Evolutionary conservation across 441 rosid species (phyloP).

Genomic region (Aquilaria agallochum): DNA sequence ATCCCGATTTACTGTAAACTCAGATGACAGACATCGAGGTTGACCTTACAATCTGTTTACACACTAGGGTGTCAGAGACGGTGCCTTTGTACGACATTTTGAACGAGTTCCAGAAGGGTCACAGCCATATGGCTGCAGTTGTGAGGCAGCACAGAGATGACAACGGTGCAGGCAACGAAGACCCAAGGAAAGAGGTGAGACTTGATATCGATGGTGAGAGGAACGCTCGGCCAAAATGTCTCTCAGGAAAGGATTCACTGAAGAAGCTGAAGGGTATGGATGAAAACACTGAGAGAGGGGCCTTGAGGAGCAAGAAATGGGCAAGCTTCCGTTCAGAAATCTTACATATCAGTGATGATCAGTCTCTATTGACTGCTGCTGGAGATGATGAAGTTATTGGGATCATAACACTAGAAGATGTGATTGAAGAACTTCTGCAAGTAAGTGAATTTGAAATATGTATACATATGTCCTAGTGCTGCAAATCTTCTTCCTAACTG

Average conservation of each 20-base stretch:
- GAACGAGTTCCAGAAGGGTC: slow-evolving; percentile 64
- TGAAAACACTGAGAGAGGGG: slow-evolving; percentile 10
- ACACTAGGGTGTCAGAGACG: slow-evolving; percentile 34
- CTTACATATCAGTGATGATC: slow-evolving; percentile 19
- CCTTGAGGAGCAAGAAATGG: slow-evolving; percentile 27
- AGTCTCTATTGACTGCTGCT: neutral
- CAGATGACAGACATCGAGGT: neutral
- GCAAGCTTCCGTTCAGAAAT: slow-evolving; percentile 17
- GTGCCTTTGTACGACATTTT: slow-evolving; percentile 53
- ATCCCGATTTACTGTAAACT: no score
- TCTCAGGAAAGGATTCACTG: slow-evolving; percentile 22
- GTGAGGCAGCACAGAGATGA: slow-evolving; percentile 21
- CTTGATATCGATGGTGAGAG: slow-evolving; percentile 19
- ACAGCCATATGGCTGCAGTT: slow-evolving; percentile 62
- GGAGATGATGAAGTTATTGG: slow-evolving; percentile 29
- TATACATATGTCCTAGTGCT: neutral
- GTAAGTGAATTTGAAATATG: slow-evolving; percentile 10
- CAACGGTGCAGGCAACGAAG: slow-evolving; percentile 16
- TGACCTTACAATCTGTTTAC: neutral
- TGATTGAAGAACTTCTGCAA: slow-evolving; percentile 33
- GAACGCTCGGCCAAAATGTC: slow-evolving; percentile 14
- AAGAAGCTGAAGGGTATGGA: slow-evolving; percentile 20
- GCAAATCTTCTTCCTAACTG: neutral
- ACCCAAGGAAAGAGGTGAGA: slow-evolving; percentile 21
- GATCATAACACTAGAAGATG: slow-evolving; percentile 37